Evolutionary conservation across 805 yeast genomes (phyloP), one percentile per base, ranked within the genome.

Genomic region (Saccharomycopsis schoenii): DNA sequence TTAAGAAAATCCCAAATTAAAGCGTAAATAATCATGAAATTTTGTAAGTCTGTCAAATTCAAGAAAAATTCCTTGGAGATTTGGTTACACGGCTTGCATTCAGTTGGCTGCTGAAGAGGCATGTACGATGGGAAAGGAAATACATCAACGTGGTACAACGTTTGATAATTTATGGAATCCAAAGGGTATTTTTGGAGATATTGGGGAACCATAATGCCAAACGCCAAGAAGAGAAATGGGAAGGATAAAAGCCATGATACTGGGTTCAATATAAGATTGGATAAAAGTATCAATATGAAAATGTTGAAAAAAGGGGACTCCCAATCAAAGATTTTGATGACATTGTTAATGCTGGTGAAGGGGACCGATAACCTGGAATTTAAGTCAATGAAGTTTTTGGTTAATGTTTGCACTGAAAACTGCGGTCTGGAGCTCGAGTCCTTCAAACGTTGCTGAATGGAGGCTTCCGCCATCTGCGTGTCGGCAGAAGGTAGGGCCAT

Each of bases 11-110:
- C 93, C 78, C 84, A 89, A 0, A 76, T 72, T 12, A 74, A 70
- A 10, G 86, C 84, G 69, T 85, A 89, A 14, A 84, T 68, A 37
- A 84, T 68, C 89, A 88, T 85, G 68, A 84, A 86, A 69, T 90
- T 90, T 68, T 90, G 97, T 62, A 89, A 75, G 73, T 90, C 97
- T 0, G 96, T 88, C 67, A 88, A 75, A 69, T 90, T 90, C 61
- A 89, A 69, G 21, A 86, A 72, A 68, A 89, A 90, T 69, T 90
- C 96, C 60, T 88, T 77, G 39, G 92, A 84, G 57, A 88, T 76
- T 70, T 89, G 90, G 2, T 79, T 68, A 40, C 74, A 78, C 29
- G 81, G 77, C 12, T 75, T 74, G 10, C 51, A 56, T 41, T 56
- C 59, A 11, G 40, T 58, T 2, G 58, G 58, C 5, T 37, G 15